Base-by-base conservation (phyloP, 2,329 filamentous ascomycete species). In the Tolypocladium nubicola region DNA sequence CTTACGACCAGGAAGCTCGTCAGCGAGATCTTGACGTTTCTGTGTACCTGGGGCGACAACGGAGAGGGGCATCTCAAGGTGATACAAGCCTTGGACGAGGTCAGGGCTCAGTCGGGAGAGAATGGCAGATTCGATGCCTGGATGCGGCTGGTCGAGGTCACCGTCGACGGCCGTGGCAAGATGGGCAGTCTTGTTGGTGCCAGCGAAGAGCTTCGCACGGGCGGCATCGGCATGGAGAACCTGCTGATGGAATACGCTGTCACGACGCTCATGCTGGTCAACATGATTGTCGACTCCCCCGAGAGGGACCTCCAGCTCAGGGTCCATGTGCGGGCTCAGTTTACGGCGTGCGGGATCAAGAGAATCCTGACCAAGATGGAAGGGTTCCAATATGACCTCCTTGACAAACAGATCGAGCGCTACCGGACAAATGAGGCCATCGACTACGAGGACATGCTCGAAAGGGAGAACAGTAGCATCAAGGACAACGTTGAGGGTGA, bases 121-220 rank as follows among this genome's bases (percentile, higher is more conserved):
- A 97, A 95, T 73, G 93, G 94, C 43, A 85, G 94, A 1, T 99
- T 99, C 68, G 94, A 99, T 72, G 87, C 92, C 41, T 99, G 94
- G 94, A 96, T 99, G 90, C 90, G 94, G 59, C 88, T 97, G 59
- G 93, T 97, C 47, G 94, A 97, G 74, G 93, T 97, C 65, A 97
- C 93, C 1, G 86, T 97, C 62, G 94, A 97, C 72, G 94, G 94
- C 43, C 88, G 94, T 67, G 94, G 94, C 66, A 99, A 97, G 80
- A 97, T 99, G 91, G 94, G 94, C 66, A 97, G 92, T 75, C 79
- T 97, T 65, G 94, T 99, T 35, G 94, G 94, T 62, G 94, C 94
- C 38, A 97, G 91, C 67, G 94, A 97, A 67, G 94, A 99, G 75
- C 87, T 96, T 59, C 88, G 94, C 64, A 96, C 89, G 66, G 94